These are phyloP conservation scores for Penicillium sp. DNA, from an alignment of 2,329 filamentous ascomycete genomes.

Conservation along the genomic window DNA sequence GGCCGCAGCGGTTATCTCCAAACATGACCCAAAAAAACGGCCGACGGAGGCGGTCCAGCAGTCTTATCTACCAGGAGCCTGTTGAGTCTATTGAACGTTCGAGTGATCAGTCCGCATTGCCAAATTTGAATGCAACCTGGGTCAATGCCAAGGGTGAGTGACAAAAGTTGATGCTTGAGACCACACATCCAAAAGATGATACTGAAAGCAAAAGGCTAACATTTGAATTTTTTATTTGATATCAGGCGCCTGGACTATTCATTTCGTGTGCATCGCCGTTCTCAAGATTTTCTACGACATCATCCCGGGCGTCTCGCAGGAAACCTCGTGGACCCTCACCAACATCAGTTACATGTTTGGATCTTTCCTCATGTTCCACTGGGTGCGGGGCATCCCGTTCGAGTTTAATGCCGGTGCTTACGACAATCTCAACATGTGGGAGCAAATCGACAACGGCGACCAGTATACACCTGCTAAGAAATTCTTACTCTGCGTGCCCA, in stretches of 20 bases:
- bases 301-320: slow-evolving; percentile 91
- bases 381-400: slow-evolving; percentile 94
- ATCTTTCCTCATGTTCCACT: slow-evolving; percentile 99
- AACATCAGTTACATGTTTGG: slow-evolving; percentile 99
- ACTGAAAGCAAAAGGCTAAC: slow-evolving; percentile 7
- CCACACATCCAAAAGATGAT: slow-evolving; percentile 1
- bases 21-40: slow-evolving; percentile 65
- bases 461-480: slow-evolving; percentile 99
- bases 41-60: slow-evolving; percentile 91
- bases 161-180: slow-evolving; percentile 2
- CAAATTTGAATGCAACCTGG: slow-evolving; percentile 97
- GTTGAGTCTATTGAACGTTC: slow-evolving; percentile 96
- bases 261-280: slow-evolving; percentile 84
- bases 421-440: slow-evolving; percentile 99
- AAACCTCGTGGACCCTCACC: slow-evolving; percentile 97
- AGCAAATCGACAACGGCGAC: slow-evolving; percentile 98
- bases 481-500: slow-evolving; percentile 91
- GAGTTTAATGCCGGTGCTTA: slow-evolving; percentile 98
- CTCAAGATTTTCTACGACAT: slow-evolving; percentile 98
- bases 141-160: slow-evolving; percentile 94
- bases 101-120: slow-evolving; percentile 90
- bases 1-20: slow-evolving; percentile 55
- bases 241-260: slow-evolving; percentile 94
- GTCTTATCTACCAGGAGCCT: slow-evolving; percentile 96
- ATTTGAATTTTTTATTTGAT: slow-evolving; percentile 7